Conservation (phyloP, 352 stramenopile genomes). For the Aphanomyces cochlioides region DNA sequence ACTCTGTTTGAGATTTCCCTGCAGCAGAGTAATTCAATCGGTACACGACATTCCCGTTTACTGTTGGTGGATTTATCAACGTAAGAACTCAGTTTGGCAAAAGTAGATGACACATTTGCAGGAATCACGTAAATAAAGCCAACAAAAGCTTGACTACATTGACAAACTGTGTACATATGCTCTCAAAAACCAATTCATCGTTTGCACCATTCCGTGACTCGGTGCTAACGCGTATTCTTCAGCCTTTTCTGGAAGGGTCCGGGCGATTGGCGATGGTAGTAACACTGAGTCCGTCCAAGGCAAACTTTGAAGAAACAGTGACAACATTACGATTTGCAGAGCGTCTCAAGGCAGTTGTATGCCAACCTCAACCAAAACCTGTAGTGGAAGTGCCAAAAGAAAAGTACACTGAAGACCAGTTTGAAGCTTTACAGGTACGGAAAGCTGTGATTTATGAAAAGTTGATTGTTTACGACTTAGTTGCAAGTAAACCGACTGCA, state of each 20-base stretch:
- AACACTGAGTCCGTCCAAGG: conserved; percentile 52
- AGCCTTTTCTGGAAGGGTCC: conserved; percentile 55
- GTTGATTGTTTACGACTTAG: conserved; percentile 29
- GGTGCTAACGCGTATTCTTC: conserved; percentile 59
- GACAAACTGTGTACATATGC: conserved; percentile 69
- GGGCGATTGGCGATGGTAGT: conserved; percentile 61
- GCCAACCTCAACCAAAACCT: conserved; percentile 43
- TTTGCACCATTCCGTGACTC: conserved; percentile 61
- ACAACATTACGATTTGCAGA: conserved; percentile 69
- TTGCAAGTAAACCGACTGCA: conserved; percentile 53
- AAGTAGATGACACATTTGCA: background rate
- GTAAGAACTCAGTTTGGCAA: conserved; percentile 15
- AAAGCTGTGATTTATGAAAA: too few species aligned
- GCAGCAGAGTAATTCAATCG: conserved; percentile 36
- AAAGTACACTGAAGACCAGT: conserved; percentile 28
- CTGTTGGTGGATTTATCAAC: conserved; percentile 77
- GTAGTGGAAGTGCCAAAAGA: conserved; percentile 42
- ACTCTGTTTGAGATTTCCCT: conserved; percentile 71
- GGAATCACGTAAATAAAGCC: conserved; percentile 65
- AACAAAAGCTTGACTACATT: conserved; percentile 74
- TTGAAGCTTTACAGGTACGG: too few species aligned
- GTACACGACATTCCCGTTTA: conserved; percentile 42
- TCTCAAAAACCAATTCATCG: conserved; percentile 41
- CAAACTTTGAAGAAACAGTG: conserved; percentile 62
- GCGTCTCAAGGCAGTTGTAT: conserved; percentile 54